These are phyloP conservation scores for Candida nonsorbophila DNA, from an alignment of 805 yeast species.

Conservation along the genomic window DNA sequence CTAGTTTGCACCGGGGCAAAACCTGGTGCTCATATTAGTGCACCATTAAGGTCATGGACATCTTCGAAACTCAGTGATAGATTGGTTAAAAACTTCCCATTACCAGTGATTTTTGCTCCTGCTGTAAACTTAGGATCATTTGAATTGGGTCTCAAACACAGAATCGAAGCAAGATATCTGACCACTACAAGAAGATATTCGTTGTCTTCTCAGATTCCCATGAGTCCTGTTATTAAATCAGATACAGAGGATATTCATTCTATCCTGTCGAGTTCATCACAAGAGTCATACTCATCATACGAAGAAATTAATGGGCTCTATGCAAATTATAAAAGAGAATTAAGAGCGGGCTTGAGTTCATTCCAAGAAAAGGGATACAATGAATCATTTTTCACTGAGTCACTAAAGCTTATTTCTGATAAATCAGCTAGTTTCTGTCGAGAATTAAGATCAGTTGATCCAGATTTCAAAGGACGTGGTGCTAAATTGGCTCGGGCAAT, in stretches of 20 bases:
- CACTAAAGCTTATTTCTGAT: conserved; percentile 26
- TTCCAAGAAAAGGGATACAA: conserved; percentile 11
- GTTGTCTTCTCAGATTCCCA: neutral
- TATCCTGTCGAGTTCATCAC: conserved; percentile 16
- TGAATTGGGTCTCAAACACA: conserved; percentile 39
- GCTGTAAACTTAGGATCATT: conserved; percentile 52
- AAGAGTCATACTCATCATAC: conserved; percentile 30
- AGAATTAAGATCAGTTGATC: conserved; percentile 29
- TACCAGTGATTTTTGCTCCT: conserved; percentile 66
- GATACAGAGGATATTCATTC: conserved; percentile 1
- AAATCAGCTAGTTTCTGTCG: conserved; percentile 28
- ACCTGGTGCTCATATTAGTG: conserved; percentile 34
- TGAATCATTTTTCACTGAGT: conserved; percentile 23
- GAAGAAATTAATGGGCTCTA: conserved; percentile 34
- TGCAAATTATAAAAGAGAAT: conserved; percentile 18
- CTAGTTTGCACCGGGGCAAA: conserved; percentile 48
- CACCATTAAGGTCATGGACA: conserved; percentile 55
- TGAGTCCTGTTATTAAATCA: neutral
- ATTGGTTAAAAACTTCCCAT: conserved; percentile 56
- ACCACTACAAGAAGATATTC: neutral
- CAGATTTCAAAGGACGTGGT: conserved; percentile 36
- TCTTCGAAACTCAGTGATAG: conserved; percentile 61
- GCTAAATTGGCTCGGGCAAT: conserved; percentile 37
- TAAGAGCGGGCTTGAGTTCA: conserved; percentile 12
- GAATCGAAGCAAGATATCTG: conserved; percentile 13